Evolutionary conservation across 441 rosid species (phyloP).

Genomic region (Oxalis stricta): DNA sequence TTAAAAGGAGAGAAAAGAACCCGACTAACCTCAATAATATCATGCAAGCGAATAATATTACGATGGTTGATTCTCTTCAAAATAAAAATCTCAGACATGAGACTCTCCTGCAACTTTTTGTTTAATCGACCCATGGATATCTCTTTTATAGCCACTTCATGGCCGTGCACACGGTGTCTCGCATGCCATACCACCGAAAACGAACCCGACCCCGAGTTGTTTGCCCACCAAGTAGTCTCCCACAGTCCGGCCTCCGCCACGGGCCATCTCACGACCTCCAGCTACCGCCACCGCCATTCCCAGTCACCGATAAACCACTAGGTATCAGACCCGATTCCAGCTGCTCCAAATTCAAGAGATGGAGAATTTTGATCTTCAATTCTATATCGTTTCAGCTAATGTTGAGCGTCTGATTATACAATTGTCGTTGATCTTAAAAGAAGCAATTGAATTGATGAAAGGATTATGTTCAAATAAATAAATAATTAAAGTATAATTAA

Average conservation of each 20-base stretch:
- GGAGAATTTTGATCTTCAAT: too few relatives aligned
- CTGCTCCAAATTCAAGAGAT: neutral
- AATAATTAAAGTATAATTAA: neutral
- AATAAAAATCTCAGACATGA: conserved; percentile 81
- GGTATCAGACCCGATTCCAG: conserved; percentile 8
- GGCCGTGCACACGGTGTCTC: conserved; percentile 75
- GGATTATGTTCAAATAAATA: neutral
- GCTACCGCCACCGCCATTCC: conserved; percentile 53
- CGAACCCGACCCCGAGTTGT: conserved; percentile 94
- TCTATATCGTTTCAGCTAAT: too few relatives aligned
- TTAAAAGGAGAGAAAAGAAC: neutral
- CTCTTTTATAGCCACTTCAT: conserved; percentile 94
- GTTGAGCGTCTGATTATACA: too few relatives aligned
- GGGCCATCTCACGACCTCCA: conserved; percentile 62
- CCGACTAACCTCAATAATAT: conserved; percentile 68
- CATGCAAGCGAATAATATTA: conserved; percentile 75
- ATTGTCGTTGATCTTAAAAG: conserved; percentile 3
- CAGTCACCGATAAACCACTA: conserved; percentile 9
- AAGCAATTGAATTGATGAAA: conserved; percentile 2
- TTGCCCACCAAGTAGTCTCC: conserved; percentile 73
- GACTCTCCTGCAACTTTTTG: conserved; percentile 84
- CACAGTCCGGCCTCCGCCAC: conserved; percentile 44
- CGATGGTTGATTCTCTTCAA: conserved; percentile 67
- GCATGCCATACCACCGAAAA: conserved; percentile 97
- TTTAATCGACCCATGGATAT: conserved; percentile 48